Evolutionary conservation across 2,329 filamentous ascomycete species (phyloP).

Genomic region (Fusarium heterosporum): DNA sequence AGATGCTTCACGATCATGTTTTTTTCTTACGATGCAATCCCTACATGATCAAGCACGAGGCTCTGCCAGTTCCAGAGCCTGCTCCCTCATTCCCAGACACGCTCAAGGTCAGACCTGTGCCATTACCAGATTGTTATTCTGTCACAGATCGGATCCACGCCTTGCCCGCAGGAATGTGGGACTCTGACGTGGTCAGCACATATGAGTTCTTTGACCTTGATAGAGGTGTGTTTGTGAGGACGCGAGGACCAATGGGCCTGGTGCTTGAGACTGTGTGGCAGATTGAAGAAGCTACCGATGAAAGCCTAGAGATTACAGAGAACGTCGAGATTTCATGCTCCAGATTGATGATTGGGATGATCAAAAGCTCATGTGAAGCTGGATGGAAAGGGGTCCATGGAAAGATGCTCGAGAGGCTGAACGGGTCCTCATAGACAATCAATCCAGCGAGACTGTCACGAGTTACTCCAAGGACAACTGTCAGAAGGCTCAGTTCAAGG

Average conservation of each 20-base stretch:
- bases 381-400: conserved; percentile 64
- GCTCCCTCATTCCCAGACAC: conserved; percentile 45
- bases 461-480: background rate
- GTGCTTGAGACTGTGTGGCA: conserved; percentile 67
- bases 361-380: conserved; percentile 63
- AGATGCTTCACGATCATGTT: conserved; percentile 63
- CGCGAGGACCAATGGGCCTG: conserved; percentile 62
- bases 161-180: conserved; percentile 67
- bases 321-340: conserved; percentile 64
- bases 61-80: conserved; percentile 45
- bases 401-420: conserved; percentile 58
- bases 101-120: conserved; percentile 41
- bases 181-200: conserved; percentile 63
- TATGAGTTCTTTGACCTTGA: conserved; percentile 65
- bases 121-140: conserved; percentile 56
- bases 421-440: conserved; percentile 30
- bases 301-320: conserved; percentile 60
- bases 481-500: background rate
- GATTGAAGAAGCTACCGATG: conserved; percentile 49
- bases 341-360: conserved; percentile 60
- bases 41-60: conserved; percentile 59
- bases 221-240: conserved; percentile 64
- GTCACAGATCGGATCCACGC: conserved; percentile 64
- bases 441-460: background rate
- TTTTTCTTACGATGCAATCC: conserved; percentile 66